Evolutionary conservation across 495 filamentous ascomycete species (phyloP).

Genomic region (Penicillium lagena): DNA sequence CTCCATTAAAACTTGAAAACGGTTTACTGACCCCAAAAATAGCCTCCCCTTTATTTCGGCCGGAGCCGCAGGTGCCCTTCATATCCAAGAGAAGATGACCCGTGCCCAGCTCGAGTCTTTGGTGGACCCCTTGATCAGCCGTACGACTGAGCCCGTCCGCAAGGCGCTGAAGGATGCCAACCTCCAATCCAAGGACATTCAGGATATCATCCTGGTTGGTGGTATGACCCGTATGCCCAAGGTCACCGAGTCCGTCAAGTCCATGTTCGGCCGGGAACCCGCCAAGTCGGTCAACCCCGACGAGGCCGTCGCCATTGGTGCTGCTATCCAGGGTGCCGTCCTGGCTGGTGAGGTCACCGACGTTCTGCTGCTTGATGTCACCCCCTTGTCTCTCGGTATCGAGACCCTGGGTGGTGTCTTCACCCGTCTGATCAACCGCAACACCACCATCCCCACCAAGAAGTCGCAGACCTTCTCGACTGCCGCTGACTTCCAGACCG

Average conservation of each 20-base stretch:
- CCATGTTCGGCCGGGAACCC: constrained; percentile 94
- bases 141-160: constrained; percentile 85
- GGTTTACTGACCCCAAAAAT: too few relatives aligned
- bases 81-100: constrained; percentile 94
- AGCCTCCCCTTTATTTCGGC: constrained; percentile 94
- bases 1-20: too few relatives aligned
- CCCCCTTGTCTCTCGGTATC: constrained; percentile 96
- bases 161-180: constrained; percentile 98
- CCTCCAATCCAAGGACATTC: constrained; percentile 90
- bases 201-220: constrained; percentile 98
- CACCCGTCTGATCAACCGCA: constrained; percentile 98
- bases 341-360: constrained; percentile 96
- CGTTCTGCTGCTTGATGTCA: constrained; percentile 93
- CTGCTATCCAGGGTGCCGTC: constrained; percentile 96
- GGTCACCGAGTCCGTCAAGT: constrained; percentile 95
- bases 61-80: constrained; percentile 88
- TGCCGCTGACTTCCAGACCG: constrained; percentile 97
- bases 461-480: constrained; percentile 99
- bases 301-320: constrained; percentile 97
- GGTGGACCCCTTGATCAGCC: constrained; percentile 83
- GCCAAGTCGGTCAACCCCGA: constrained; percentile 99
- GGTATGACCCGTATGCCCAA: constrained; percentile 99
- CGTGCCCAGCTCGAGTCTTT: constrained; percentile 88
- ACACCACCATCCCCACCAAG: constrained; percentile 99
- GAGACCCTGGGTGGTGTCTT: constrained; percentile 99